phyloP scores from a whole-genome alignment of 2,329 filamentous ascomycete species.

The Trichoderma aggressivum region DNA sequence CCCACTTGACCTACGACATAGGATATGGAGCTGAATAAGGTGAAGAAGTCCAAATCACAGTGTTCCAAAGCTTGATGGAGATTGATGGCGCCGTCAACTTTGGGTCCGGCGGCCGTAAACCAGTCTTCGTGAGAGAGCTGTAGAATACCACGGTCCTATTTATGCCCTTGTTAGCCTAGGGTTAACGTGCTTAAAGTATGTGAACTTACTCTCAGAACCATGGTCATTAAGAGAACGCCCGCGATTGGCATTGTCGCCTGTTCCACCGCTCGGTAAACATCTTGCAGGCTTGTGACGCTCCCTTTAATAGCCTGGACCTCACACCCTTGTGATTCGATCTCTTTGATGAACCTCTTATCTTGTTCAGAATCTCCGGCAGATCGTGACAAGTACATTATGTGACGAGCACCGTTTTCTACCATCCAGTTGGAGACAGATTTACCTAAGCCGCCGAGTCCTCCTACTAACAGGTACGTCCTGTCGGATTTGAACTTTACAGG shows the following conservation, averaged over 20 bases:
- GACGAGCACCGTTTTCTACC: slow-evolving; percentile 29
- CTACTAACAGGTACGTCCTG: slow-evolving; percentile 29
- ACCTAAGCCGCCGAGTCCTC: slow-evolving; percentile 33
- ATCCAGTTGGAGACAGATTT: slow-evolving; percentile 30
- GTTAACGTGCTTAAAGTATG: background rate
- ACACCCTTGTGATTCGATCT: slow-evolving; percentile 16
- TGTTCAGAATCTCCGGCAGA: slow-evolving; percentile 6
- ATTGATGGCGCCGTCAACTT: slow-evolving; percentile 34
- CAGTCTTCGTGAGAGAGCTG: slow-evolving; percentile 24
- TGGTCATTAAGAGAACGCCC: slow-evolving; percentile 37
- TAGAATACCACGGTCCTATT: background rate
- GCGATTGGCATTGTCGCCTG: slow-evolving; percentile 31
- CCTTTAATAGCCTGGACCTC: background rate
- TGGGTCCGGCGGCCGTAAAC: slow-evolving; percentile 26
- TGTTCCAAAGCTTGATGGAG: slow-evolving; percentile 26
- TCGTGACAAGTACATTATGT: slow-evolving; percentile 18
- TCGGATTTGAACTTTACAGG: background rate
- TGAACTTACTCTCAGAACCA: slow-evolving; percentile 26
- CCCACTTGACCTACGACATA: slow-evolving; percentile 26
- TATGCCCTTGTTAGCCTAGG: background rate
- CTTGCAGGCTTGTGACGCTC: slow-evolving; percentile 3
- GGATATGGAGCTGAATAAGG: slow-evolving; percentile 28
- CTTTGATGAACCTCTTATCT: slow-evolving; percentile 6
- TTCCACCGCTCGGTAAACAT: slow-evolving; percentile 14
- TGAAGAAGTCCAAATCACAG: slow-evolving; percentile 30